Percentiles rank a stretch among this genome's conserved stretches.
Conservation (phyloP, 129 eudicot species). For the Pseudognaphalium luteoalbum region DNA sequence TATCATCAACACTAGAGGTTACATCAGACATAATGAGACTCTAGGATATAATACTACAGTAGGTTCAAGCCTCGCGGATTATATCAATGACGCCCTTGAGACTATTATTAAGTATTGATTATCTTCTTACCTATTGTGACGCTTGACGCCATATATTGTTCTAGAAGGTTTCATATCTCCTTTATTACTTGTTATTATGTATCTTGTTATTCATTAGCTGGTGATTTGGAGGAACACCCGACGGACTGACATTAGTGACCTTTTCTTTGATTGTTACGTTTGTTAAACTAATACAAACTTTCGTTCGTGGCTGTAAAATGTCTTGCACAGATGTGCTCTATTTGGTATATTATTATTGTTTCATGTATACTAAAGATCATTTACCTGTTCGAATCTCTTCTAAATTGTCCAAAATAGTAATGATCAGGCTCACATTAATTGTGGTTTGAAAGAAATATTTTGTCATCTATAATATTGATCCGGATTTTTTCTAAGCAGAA, state of each 20-base stretch:
- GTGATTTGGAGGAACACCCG: neutral
- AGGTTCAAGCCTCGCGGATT: neutral
- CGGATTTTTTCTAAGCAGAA: slow-evolving; percentile 48
- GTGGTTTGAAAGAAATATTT: neutral
- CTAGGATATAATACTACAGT: slow-evolving; percentile 10
- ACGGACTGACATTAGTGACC: neutral
- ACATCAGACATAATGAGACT: neutral
- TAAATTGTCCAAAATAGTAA: slow-evolving; percentile 14
- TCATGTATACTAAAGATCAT: slow-evolving; percentile 12
- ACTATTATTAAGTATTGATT: neutral
- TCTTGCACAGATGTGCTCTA: neutral
- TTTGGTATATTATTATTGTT: neutral
- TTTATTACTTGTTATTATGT: slow-evolving; percentile 4
- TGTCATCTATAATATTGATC: slow-evolving; percentile 20
- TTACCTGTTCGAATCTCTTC: slow-evolving; percentile 4
- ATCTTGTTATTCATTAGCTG: neutral
- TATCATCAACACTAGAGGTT: neutral
- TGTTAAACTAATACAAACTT: neutral
- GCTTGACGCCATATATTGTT: slow-evolving; percentile 4
- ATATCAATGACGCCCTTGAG: slow-evolving; percentile 8
- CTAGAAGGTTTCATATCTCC: slow-evolving; percentile 4
- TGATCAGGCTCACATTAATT: slow-evolving; percentile 8
- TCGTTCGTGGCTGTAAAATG: neutral
- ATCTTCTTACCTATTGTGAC: slow-evolving; percentile 9
- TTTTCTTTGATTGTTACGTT: neutral